Percentiles rank a stretch among this genome's conserved stretches.
Evolutionary conservation across 2,329 filamentous ascomycete species (phyloP).

Genomic region (Madurella fahalii): DNA sequence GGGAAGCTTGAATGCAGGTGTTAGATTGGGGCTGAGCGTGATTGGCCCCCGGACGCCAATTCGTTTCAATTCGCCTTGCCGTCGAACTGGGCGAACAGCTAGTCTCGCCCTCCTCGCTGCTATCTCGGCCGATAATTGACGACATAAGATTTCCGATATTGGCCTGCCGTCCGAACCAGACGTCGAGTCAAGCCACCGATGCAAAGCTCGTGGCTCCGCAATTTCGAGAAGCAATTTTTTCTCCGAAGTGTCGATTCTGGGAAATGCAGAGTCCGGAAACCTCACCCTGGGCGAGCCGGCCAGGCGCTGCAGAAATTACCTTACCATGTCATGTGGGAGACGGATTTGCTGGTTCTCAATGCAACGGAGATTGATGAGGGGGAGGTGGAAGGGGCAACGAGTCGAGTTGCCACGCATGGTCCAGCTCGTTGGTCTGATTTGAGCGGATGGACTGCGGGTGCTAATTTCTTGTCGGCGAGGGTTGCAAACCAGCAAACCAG

Average conservation of each 20-base stretch:
- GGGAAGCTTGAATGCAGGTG: constrained; percentile 20
- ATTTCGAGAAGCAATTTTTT: constrained; percentile 16
- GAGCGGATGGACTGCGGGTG: no score
- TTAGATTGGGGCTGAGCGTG: constrained; percentile 16
- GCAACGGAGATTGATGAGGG: constrained; percentile 13
- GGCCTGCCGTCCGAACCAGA: constrained; percentile 18
- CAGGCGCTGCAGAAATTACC: constrained; percentile 13
- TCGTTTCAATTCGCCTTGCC: constrained; percentile 22
- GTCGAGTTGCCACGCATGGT: background rate
- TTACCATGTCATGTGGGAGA: constrained; percentile 18
- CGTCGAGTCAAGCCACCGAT: constrained; percentile 7
- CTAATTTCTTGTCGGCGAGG: no score
- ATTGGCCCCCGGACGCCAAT: constrained; percentile 19
- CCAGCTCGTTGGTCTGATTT: background rate
- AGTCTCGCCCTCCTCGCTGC: constrained; percentile 15
- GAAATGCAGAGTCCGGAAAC: background rate
- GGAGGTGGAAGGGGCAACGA: background rate
- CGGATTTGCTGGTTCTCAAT: constrained; percentile 23
- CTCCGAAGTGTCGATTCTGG: constrained; percentile 8
- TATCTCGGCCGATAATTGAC: constrained; percentile 26
- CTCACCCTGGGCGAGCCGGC: background rate
- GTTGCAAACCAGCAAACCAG: no score
- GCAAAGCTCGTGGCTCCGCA: constrained; percentile 11
- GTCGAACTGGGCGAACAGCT: constrained; percentile 12
- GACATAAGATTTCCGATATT: constrained; percentile 23